phyloP scores from a whole-genome alignment of 805 yeast genomes.

The Suhomyces sp. region DNA sequence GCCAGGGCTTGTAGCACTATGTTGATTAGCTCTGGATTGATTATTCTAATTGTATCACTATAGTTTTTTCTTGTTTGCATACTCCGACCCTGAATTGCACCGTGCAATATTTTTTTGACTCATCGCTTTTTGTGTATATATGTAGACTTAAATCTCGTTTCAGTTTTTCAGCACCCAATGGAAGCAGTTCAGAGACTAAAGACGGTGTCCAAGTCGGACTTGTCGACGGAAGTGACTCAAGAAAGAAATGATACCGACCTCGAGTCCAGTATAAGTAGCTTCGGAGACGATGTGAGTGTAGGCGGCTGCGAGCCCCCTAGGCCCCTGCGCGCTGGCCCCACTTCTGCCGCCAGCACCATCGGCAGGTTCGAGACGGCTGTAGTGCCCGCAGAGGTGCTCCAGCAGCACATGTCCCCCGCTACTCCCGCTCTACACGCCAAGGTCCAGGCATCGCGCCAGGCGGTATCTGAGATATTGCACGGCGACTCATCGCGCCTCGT shows the following conservation, averaged over 20 bases:
- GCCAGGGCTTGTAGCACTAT: too few species aligned
- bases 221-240: not conserved
- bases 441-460: slow-evolving; percentile 28
- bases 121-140: not conserved
- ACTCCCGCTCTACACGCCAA: slow-evolving; percentile 23
- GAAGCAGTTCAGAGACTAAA: not conserved
- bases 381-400: slow-evolving; percentile 45
- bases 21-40: too few species aligned
- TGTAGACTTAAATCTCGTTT: not conserved
- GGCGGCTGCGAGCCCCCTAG: not conserved
- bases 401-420: slow-evolving; percentile 36
- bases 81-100: too few species aligned
- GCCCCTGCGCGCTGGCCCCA: not conserved
- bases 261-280: slow-evolving; percentile 1
- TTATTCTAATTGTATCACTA: too few species aligned
- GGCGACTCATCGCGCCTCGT: slow-evolving; percentile 13
- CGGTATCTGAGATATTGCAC: not conserved
- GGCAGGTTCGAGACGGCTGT: slow-evolving; percentile 31
- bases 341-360: not conserved
- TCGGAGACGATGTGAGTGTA: not conserved
- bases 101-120: not conserved
- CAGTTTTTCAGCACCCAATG: not conserved
- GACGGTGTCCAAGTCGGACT: not conserved
- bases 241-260: not conserved
- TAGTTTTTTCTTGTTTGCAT: too few species aligned